These are phyloP conservation scores for Cladosporium sp. DNA, from an alignment of 2,329 filamentous ascomycete genomes.

Conservation along the genomic window DNA sequence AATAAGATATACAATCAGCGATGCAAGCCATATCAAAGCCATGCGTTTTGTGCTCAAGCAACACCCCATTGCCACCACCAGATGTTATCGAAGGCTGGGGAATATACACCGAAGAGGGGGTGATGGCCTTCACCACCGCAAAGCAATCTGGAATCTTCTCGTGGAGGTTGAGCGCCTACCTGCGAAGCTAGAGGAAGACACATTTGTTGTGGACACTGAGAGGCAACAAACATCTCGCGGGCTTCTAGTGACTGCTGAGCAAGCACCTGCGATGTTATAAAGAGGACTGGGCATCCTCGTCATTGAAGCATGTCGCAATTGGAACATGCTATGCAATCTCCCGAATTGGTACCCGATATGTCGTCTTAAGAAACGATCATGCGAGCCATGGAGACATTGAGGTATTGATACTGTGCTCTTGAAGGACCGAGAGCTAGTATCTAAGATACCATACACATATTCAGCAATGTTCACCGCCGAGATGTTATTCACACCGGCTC, in stretches of 20 bases:
- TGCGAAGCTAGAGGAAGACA: not conserved
- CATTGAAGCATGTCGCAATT: not conserved
- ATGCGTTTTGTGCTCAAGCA: no score
- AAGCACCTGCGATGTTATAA: not conserved
- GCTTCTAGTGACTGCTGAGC: not conserved
- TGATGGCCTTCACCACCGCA: no score
- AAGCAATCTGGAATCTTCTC: not conserved
- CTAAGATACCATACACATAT: not conserved
- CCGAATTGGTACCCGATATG: not conserved
- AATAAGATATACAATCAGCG: not conserved
- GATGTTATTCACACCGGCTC: not conserved
- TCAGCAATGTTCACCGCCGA: not conserved
- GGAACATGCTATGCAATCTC: not conserved
- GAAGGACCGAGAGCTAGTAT: not conserved
- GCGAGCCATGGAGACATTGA: not conserved
- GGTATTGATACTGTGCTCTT: not conserved
- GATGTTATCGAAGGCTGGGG: no score
- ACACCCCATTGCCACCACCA: no score
- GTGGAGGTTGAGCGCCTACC: not conserved
- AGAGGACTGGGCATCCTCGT: not conserved
- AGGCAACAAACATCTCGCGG: not conserved
- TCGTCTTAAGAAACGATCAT: not conserved
- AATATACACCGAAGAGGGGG: no score
- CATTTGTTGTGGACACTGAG: not conserved
- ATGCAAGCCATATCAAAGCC: no score